These are phyloP conservation scores for Mrakia frigida DNA, from an alignment of 768 basidiomycete genomes.

Conservation along the genomic window DNA sequence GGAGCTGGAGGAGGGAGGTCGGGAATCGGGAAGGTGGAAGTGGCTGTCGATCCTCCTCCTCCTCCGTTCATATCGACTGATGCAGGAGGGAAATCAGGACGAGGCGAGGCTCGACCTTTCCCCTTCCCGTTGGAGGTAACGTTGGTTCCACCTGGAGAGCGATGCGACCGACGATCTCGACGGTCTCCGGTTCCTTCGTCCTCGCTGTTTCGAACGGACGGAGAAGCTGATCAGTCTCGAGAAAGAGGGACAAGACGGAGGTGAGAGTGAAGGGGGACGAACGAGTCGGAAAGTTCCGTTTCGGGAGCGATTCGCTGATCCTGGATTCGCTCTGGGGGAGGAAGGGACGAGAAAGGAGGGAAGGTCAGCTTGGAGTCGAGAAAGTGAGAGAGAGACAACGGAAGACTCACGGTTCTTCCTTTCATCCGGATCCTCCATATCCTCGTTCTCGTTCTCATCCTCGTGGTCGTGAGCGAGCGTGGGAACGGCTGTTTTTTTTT, in stretches of 20 bases:
- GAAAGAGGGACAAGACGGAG: neutral
- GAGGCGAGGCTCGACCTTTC: neutral
- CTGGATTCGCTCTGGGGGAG: constrained; percentile 55
- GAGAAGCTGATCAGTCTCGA: too few species aligned
- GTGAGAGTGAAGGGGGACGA: neutral
- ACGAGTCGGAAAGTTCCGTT: constrained; percentile 85
- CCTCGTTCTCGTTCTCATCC: constrained; percentile 74
- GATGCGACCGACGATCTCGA: constrained; percentile 38
- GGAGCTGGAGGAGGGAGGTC: constrained; percentile 1
- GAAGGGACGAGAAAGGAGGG: neutral
- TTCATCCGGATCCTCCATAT: constrained; percentile 68
- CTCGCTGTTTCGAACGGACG: constrained; percentile 47
- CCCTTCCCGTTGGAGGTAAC: neutral
- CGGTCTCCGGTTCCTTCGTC: constrained; percentile 91
- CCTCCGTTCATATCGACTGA: neutral
- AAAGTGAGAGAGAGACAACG: neutral
- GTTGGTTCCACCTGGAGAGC: neutral
- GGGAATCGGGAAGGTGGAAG: constrained; percentile 5
- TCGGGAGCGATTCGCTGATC: constrained; percentile 79
- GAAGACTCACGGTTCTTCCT: constrained; percentile 57
- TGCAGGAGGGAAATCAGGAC: neutral
- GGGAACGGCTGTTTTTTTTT: constrained; percentile 83
- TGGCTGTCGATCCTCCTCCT: neutral
- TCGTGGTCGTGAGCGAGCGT: constrained; percentile 76
- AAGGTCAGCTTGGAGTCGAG: neutral